phyloP scores from a whole-genome alignment of 805 yeast genomes.

The Zygoascus flipseniorum region DNA sequence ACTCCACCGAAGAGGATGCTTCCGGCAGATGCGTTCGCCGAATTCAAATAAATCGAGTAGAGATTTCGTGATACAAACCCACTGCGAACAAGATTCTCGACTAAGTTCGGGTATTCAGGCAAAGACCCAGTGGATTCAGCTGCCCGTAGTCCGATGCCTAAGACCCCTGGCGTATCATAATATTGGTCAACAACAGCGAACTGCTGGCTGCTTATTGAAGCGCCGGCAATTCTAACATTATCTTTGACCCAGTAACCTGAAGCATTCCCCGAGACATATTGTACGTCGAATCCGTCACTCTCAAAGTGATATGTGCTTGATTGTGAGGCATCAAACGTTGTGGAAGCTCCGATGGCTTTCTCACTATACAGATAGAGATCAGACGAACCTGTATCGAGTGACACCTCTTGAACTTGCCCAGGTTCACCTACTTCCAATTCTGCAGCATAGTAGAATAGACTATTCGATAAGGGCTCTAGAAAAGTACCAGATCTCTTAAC shows the following conservation, averaged over 20 bases:
- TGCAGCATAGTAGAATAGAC: conserved; percentile 12
- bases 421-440: conserved; percentile 34
- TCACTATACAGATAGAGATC: conserved; percentile 39
- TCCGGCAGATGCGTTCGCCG: conserved; percentile 28
- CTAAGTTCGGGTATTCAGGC: conserved; percentile 50
- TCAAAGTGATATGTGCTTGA: conserved; percentile 76
- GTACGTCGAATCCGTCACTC: conserved; percentile 76
- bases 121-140: conserved; percentile 23
- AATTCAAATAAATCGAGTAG: conserved; percentile 40
- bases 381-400: conserved; percentile 42
- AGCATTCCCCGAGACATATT: conserved; percentile 88
- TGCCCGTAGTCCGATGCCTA: conserved; percentile 30
- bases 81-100: conserved; percentile 44
- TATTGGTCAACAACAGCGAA: conserved; percentile 35
- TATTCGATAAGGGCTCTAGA: conserved; percentile 6
- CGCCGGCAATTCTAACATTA: conserved; percentile 66
- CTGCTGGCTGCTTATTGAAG: conserved; percentile 51
- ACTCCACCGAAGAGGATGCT: conserved; percentile 39
- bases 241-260: conserved; percentile 72
- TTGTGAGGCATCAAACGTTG: conserved; percentile 73
- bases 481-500: neutral
- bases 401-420: conserved; percentile 31
- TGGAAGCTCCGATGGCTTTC: conserved; percentile 15
- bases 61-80: conserved; percentile 35
- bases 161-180: conserved; percentile 17